Evolutionary conservation across 1,139 yeast genomes (phyloP), one percentile per base, ranked within the genome.

Genomic region (Blastobotrys apis): DNA sequence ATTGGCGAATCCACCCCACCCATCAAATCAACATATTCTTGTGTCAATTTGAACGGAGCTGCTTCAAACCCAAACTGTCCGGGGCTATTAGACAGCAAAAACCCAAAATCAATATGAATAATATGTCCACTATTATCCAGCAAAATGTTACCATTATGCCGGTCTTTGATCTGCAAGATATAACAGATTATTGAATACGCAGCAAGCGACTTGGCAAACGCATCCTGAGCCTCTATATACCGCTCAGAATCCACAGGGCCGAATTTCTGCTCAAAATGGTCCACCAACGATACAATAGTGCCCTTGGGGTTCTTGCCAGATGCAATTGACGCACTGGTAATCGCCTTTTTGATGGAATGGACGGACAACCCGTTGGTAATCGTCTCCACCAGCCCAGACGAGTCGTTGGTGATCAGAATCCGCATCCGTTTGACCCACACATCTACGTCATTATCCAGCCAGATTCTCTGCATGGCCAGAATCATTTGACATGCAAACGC

Each of bases 61-160:
- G 96, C 94, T 60, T 92, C 98, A 63, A 92, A 88, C 0, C 97
- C 96, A 44, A 92, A 87, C 47, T 95, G 83, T 2, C 97, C 97
- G 0, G 98, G 98, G 0, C 97, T 83, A 58, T 92, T 92, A 0
- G 96, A 86, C 4, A 92, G 69, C 58, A 92, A 66, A 61, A 88
- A 92, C 0, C 98, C 98, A 68, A 92, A 92, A 66, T 92, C 98
- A 55, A 92, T 92, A 62, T 92, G 98, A 39, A 88, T 81, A 12
- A 92, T 83, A 61, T 92, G 97, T 0, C 98, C 98, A 53, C 90
- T 95, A 50, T 81, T 80, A 60, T 92, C 98, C 15, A 92, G 68
- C 84, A 92, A 82, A 39, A 92, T 90, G 63, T 92, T 92, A 58
- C 98, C 98, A 63, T 92, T 92, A 60, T 92, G 98, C 50, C 98